Base-by-base conservation (phyloP, 2,329 filamentous ascomycete genomes). In the Aspergillus fischeri region DNA sequence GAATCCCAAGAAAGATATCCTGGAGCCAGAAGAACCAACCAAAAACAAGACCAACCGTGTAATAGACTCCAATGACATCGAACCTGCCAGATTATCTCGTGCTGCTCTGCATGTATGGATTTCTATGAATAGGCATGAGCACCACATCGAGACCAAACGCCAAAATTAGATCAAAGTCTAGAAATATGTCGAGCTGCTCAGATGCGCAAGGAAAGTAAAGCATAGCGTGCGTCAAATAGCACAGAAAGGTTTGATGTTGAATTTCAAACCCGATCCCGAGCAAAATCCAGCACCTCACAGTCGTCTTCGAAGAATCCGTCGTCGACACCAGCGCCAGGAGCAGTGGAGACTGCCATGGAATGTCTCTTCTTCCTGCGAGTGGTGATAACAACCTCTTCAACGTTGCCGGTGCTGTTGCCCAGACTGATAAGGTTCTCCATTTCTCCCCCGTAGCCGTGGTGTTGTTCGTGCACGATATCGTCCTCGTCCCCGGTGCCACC, bases 251-350 rank as follows among this genome's bases (percentile, higher is more conserved):
- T 9, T 21, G 41, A 21, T 27, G 44, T 25, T 47, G 44, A 24
- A 47, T 47, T 14, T 75, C 66, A 79, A 48, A 84, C 82, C 48
- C 81, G 73, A 60, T 84, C 81, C 52, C 78, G 76, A 14, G 91
- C 90, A 82, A 94, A 95, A 76, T 96, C 91, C 61, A 96, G 82
- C 56, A 96, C 89, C 72, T 96, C 91, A 65, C 90, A 94, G 70
- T 95, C 92, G 70, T 96, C 91, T 75, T 96, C 92, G 67, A 96
- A 96, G 73, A 96, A 95, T 54, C 85, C 84, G 56, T 90, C 88
- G 48, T 86, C 86, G 10, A 76, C 71, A 49, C 70, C 73, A 71
- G 42, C 69, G 69, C 57, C 72, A 67, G 53, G 82, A 79, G 42
- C 79, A 77, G 51, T 69, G 35, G 60, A 52, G 49, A 65, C 59